These are phyloP conservation scores for Xylaria longipes DNA, from an alignment of 495 filamentous ascomycete species.

Conservation along the genomic window DNA sequence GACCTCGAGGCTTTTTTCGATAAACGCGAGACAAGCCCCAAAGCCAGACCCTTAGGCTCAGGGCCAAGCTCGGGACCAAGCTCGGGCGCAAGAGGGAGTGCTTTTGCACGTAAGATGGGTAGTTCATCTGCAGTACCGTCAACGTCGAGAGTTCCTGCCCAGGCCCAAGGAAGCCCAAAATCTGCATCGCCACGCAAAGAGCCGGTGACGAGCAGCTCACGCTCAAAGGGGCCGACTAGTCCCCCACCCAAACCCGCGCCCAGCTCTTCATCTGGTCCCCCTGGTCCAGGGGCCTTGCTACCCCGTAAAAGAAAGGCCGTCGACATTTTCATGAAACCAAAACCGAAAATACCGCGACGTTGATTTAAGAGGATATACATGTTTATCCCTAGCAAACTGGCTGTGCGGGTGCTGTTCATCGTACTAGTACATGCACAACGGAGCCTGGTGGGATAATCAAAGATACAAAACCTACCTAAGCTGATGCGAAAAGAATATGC, in stretches of 20 bases:
- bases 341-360: conserved; percentile 32
- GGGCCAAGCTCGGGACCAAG: background rate
- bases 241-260: background rate
- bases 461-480: background rate
- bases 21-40: background rate
- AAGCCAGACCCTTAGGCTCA: background rate
- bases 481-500: background rate
- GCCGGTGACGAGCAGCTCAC: background rate
- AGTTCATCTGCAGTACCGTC: background rate
- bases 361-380: background rate
- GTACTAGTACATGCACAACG: background rate
- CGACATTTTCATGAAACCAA: conserved; percentile 44
- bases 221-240: conserved; percentile 4
- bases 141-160: background rate
- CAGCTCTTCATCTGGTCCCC: conserved; percentile 1
- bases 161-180: conserved; percentile 1
- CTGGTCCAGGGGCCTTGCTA: conserved; percentile 15
- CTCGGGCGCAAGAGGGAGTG: background rate
- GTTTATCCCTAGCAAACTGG: background rate
- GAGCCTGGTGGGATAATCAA: background rate
- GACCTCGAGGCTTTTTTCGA: conserved; percentile 27
- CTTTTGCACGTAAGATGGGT: conserved; percentile 17
- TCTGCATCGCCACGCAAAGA: background rate
- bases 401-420: background rate
- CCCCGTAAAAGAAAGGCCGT: conserved; percentile 41